These are phyloP conservation scores for Cercophora sp. DNA, from an alignment of 495 filamentous ascomycete species.

Conservation along the genomic window DNA sequence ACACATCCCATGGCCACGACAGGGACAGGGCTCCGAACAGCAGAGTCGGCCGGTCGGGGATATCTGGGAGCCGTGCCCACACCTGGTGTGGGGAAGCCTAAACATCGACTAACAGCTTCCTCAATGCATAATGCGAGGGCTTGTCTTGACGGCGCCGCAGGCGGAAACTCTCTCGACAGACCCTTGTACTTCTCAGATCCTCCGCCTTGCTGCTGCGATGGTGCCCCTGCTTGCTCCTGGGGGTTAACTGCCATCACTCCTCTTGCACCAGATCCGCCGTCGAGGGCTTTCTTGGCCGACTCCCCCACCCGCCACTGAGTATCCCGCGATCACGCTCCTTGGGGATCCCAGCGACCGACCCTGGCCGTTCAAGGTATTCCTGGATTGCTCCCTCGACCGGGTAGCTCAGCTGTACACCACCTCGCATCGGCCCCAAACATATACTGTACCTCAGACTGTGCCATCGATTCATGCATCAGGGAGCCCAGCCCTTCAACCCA, in stretches of 20 bases:
- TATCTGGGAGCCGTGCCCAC: slow-evolving; percentile 18
- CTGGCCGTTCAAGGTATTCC: slow-evolving; percentile 17
- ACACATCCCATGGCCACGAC: slow-evolving; percentile 13
- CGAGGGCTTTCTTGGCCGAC: slow-evolving; percentile 14
- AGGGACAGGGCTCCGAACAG: slow-evolving; percentile 12
- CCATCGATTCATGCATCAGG: slow-evolving; percentile 29
- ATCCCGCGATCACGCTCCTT: neutral
- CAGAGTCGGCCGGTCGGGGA: slow-evolving; percentile 19
- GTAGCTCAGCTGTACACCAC: slow-evolving; percentile 38
- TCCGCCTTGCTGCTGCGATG: slow-evolving; percentile 14
- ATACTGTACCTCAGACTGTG: slow-evolving; percentile 30
- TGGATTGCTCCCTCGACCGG: slow-evolving; percentile 18
- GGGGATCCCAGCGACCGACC: slow-evolving; percentile 1
- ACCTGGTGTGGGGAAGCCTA: slow-evolving; percentile 24
- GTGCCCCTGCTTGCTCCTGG: slow-evolving; percentile 20
- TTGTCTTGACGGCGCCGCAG: slow-evolving; percentile 13
- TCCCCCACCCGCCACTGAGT: slow-evolving; percentile 10
- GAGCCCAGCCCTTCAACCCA: slow-evolving; percentile 24
- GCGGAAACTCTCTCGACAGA: slow-evolving; percentile 21
- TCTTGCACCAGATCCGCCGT: slow-evolving; percentile 11
- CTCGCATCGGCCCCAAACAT: slow-evolving; percentile 26
- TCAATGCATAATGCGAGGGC: slow-evolving; percentile 33
- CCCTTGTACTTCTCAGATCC: slow-evolving; percentile 6
- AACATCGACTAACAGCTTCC: slow-evolving; percentile 27
- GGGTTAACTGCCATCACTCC: slow-evolving; percentile 11